Base-by-base conservation (phyloP, 129 eudicot species). In the Pulicaria dysenterica region DNA sequence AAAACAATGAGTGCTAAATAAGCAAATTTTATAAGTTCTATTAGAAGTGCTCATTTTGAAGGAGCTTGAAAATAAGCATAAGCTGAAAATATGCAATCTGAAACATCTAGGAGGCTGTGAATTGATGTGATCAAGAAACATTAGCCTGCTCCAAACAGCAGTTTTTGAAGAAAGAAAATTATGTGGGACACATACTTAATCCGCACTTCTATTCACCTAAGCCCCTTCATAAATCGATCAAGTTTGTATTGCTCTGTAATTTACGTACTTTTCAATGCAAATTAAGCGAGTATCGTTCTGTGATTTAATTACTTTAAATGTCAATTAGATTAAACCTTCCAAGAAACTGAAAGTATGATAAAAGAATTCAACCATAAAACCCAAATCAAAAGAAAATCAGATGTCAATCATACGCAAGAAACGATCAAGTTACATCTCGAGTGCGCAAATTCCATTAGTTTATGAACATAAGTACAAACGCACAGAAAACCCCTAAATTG, bases 301-400 rank as follows among this genome's bases (percentile, higher is more conserved):
- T 13, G 38, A 38, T 40, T 39, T 39, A 40, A 38, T 14, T 7
- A 37, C 61, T 56, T 4, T 4, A 44, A 3, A 42, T 49, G 15
- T 44, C 4, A 45, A 65, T 8, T 43, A 7, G 12, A 8, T 3
- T 2, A 64, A 41, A 41, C 3, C 36, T 41, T 40, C 36, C 36
- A 15, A 40, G 8, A 7, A 0, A 24, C 37, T 6, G n/a, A 11
- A 63, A 3, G 41, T 16, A 73, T 24, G 43, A 24, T 24, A 24
- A 73, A 73, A 16, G 39, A 37, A 34, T 48, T 38, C 51, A 47
- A 54, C 53, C 70, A 61, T 55, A 37, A 48, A 60, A 50, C 16
- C 15, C 9, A 62, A 48, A 73, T 47, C 62, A 73, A 62, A 43
- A 48, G 15, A 37, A 37, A 36, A 61, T 48, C 51, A 61, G 31